Evolutionary conservation across 805 yeast species (phyloP).

Genomic region (Schizosaccharomyces pombe): ASM294v3 CU329670.1:3706501-3707000

Average conservation of each 20-base stretch:
- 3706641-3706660: conserved; percentile 44
- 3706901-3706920: neutral
- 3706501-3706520: neutral
- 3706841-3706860: conserved; percentile 51
- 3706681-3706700: conserved; percentile 57
- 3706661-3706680: conserved; percentile 53
- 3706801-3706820: conserved; percentile 60
- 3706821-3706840: conserved; percentile 46
- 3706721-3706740: conserved; percentile 15
- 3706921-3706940: neutral
- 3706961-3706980: neutral
- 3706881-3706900: neutral
- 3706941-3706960: neutral
- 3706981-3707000: neutral
- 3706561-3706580: neutral
- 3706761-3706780: neutral
- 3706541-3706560: neutral
- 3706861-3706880: conserved; percentile 24
- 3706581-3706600: neutral
- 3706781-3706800: conserved; percentile 31
- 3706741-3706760: neutral
- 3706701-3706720: conserved; percentile 21
- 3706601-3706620: conserved; percentile 26
- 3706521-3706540: neutral
- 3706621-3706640: conserved; percentile 18